Base-by-base conservation (phyloP, 2,329 filamentous ascomycete species). In the Xylariaceae sp. region DNA sequence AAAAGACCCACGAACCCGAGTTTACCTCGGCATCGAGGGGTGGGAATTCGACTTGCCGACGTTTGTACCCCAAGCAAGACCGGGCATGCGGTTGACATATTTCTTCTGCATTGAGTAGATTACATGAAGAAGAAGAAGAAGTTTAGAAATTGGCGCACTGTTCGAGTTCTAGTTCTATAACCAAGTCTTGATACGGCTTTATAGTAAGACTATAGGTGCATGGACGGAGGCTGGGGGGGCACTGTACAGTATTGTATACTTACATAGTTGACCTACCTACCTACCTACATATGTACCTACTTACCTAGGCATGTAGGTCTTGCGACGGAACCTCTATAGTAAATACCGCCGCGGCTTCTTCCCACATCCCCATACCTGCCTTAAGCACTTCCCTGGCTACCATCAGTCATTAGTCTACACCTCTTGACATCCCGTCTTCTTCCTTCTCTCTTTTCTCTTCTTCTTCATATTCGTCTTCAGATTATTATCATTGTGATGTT, bases 401-500 rank as follows among this genome's bases (percentile, higher is more conserved):
- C 29, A 9, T 11, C 21, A 45, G 40, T 37, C 57, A 34, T 45
- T 60, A 33, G 46, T 56, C 57, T 41, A 54, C 54, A 63, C 47
- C 34, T 45, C 45, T 45, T 53, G 19, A 31, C 26, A 26, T 58
- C 44, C 55, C 36, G 23, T 52, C 46, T 56, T 45, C 40, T 21
- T 44, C 46, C 53, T 62, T 49, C 39, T 51, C 48, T 49, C 40
- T 29, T 60, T 58, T 45, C 51, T 48, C 41, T 33, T 6, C 37
- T 51, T 39, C 31, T 37, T 37, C 50, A 39, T 47, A 58, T 36
- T 36, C 33, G 33, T 16, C 8, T 9, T n/a, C n/a, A n/a, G n/a
- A n/a, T n/a, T n/a, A n/a, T 16, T 36, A n/a, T 16, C 34, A 58
- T 61, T 72, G 69, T 59, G 53, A 73, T 73, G 71, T 71, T 72